Base-by-base conservation (phyloP, 192 early-diverging fungal species). In the Coemansia aciculifera region DNA sequence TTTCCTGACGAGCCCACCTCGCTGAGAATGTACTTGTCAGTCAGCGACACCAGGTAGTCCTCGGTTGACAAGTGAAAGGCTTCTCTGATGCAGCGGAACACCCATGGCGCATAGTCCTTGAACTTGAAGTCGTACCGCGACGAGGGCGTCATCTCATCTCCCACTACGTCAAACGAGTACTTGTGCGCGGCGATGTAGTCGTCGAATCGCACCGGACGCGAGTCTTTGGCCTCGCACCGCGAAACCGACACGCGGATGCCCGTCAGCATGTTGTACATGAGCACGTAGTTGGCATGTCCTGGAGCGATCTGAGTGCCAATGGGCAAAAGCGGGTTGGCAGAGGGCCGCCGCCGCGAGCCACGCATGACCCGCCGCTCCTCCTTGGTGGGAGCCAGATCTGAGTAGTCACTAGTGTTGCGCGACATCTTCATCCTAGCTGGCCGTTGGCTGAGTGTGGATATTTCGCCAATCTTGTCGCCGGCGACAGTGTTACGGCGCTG, bases 191-290 rank as follows among this genome's bases (percentile, higher is more conserved):
- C 91, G 0, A 40, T 80, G 74, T 94, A 98, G 78, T 98, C 96
- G n/a, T 87, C 90, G 12, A 85, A 77, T 0, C 81, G 78, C 52
- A 98, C 81, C 0, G 87, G 84, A 10, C 94, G 87, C 39, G 86
- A 74, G 15, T 89, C 87, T 79, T 97, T 98, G 34, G 94, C 93
- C 62, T 89, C 88, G 68, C 91, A 93, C 29, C 97, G 87, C 23
- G 92, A 92, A 11, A 94, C 92, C 15, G 91, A 90, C 19, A 97
- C 90, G 19, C 97, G 87, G 71, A 98, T 96, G 12, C 97, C 95
- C 1, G 94, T 99, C 31, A 99, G 85, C 97, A 99, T 99, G 67
- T 98, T 95, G 85, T 95, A 98, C 96, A 99, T 99, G 13, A 98
- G 85, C 59, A 94, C 89, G 72, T 96, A 99, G 79, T 99, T 97